Base-by-base conservation (phyloP, 2,329 filamentous ascomycete genomes). In the Neurospora sp. region DNA sequence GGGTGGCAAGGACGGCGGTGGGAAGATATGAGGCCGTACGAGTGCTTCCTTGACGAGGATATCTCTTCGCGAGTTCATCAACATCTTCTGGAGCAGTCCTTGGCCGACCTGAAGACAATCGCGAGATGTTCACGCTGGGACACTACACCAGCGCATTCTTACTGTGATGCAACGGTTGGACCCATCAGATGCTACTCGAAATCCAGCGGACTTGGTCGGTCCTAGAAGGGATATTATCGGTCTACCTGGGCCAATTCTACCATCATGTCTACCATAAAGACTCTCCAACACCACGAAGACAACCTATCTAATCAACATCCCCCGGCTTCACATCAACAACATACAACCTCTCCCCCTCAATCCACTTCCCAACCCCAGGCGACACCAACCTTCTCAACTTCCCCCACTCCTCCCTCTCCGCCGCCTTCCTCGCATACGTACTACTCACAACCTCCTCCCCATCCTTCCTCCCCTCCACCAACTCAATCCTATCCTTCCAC, bases 341-440 rank as follows among this genome's bases (percentile, higher is more conserved):
- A 79, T 93, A 93, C 71, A 93, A 72, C 1, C 76, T 78, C 74
- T 87, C 81, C 11, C 80, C 78, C 71, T 84, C 78, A 37, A 93
- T 83, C 86, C 88, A 92, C 28, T 77, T 79, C 66, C 80, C 80
- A 0, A 93, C 86, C 1, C 83, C 82, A 2, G 78, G 77, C 0
- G 86, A 87, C 40, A 92, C 88, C 72, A 92, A 75, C 69, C 76
- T 75, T 19, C 76, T 77, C 67, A 93, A 78, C 68, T 76, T 78
- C 3, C 80, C 80, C 82, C 80, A 84, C 62, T 86, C 83, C 11
- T 79, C 77, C 5, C 74, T 75, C 70, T 81, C 83, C 1, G 86
- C 86, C 6, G 88, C 85, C 39, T 84, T 82, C 67, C 91, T 83
- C 65, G 90, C 89, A 74, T 82, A 84, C 6, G 92, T 93, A 72